Percentiles rank a stretch among this genome's conserved stretches.
phyloP scores from a whole-genome alignment of 257 asterid genomes.

The Solanum pinnatisectum region DNA sequence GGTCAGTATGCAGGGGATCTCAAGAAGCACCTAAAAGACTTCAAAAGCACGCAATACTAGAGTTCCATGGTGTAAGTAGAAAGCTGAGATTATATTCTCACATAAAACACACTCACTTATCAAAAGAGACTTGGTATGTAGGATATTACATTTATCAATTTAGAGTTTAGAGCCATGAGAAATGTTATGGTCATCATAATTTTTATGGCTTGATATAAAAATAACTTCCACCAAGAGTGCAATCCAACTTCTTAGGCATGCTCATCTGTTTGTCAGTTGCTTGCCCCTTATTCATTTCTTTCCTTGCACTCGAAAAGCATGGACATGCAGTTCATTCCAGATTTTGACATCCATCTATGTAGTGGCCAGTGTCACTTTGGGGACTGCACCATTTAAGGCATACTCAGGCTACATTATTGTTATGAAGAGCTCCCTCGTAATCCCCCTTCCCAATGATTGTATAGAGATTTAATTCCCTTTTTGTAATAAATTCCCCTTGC shows the following conservation, averaged over 20 bases:
- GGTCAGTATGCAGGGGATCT: background rate
- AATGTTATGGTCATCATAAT: background rate
- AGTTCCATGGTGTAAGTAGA: background rate
- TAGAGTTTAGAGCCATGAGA: background rate
- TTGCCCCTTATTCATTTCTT: background rate
- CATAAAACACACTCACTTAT: background rate
- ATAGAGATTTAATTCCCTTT: background rate
- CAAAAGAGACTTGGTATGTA: background rate
- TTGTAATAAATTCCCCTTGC: background rate
- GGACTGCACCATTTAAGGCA: background rate
- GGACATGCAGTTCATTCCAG: background rate
- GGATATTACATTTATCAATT: background rate
- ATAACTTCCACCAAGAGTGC: background rate
- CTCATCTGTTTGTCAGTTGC: background rate
- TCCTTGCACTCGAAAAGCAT: background rate
- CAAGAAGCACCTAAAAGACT: background rate
- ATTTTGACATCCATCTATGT: background rate
- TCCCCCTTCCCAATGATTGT: background rate
- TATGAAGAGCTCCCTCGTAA: background rate
- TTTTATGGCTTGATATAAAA: background rate
- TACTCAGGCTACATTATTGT: background rate
- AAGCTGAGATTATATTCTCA: background rate
- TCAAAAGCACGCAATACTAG: background rate
- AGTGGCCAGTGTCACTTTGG: background rate
- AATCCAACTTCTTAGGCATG: background rate